phyloP scores from a whole-genome alignment of 331 rosid species.

The Erythrophleum ivorense region DNA sequence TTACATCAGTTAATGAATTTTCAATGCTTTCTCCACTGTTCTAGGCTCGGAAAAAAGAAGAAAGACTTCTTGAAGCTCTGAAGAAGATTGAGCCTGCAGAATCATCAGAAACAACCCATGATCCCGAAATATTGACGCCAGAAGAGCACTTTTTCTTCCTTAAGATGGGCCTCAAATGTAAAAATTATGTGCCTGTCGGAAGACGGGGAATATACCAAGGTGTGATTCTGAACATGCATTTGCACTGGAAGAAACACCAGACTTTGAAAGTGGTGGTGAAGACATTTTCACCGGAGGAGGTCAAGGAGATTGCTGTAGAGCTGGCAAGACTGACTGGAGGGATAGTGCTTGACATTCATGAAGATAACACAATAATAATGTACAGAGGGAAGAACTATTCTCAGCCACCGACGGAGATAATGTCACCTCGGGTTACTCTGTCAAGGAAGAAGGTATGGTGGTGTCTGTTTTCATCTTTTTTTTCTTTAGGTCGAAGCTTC shows the following conservation, averaged over 20 bases:
- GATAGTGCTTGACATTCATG: conserved; percentile 90
- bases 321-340: conserved; percentile 92
- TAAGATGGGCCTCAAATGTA: conserved; percentile 92
- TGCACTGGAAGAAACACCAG: conserved; percentile 98
- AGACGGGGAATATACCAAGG: conserved; percentile 94
- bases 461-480: not conserved
- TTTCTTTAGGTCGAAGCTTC: not conserved
- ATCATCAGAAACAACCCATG: conserved; percentile 77
- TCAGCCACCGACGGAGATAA: conserved; percentile 96
- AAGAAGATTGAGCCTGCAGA: conserved; percentile 83
- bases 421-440: conserved; percentile 92
- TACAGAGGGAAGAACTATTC: conserved; percentile 95
- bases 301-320: conserved; percentile 85
- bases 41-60: conserved; percentile 88
- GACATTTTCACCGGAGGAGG: conserved; percentile 88
- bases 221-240: conserved; percentile 95
- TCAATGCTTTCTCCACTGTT: conserved; percentile 35
- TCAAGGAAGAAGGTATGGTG: conserved; percentile 82
- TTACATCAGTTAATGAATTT: conserved; percentile 18
- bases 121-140: conserved; percentile 94
- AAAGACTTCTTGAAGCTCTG: conserved; percentile 67
- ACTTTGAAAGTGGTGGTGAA: conserved; percentile 87
- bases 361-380: conserved; percentile 88
- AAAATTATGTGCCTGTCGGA: conserved; percentile 94
- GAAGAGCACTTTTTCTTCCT: conserved; percentile 95